Evolutionary conservation across 805 yeast genomes (phyloP).

Genomic region (Lachancea meyersii): DNA sequence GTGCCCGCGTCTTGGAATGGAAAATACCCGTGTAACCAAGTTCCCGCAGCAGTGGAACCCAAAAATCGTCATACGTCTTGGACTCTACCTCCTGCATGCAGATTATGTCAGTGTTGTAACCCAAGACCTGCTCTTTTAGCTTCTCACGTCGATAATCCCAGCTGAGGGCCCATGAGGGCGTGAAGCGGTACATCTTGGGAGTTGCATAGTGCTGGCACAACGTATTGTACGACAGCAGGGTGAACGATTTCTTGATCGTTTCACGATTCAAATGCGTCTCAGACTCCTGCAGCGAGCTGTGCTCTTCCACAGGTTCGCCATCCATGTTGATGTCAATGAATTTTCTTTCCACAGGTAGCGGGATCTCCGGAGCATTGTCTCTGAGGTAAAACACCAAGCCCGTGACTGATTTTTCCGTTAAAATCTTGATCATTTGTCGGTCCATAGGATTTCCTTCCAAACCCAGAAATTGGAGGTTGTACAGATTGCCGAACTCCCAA

Average conservation of each 20-base stretch:
- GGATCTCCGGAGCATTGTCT: constrained; percentile 68
- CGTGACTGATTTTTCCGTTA: constrained; percentile 78
- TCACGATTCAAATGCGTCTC: constrained; percentile 20
- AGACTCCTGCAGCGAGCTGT: constrained; percentile 29
- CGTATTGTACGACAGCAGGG: constrained; percentile 82
- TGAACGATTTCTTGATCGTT: constrained; percentile 43
- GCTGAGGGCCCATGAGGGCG: constrained; percentile 94
- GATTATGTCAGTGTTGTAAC: constrained; percentile 63
- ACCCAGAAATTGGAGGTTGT: constrained; percentile 81
- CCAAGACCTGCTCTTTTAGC: constrained; percentile 64
- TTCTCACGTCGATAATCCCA: constrained; percentile 86
- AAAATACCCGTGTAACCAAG: constrained; percentile 77
- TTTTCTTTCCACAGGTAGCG: constrained; percentile 66
- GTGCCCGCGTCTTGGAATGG: constrained; percentile 85
- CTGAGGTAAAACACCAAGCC: constrained; percentile 75
- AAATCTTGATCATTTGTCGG: constrained; percentile 51
- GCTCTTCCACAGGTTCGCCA: constrained; percentile 46
- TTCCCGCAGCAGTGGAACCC: constrained; percentile 68
- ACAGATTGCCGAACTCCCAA: constrained; percentile 75
- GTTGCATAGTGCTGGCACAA: constrained; percentile 96
- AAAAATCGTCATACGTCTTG: constrained; percentile 74
- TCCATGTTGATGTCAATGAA: constrained; percentile 79
- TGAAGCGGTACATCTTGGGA: constrained; percentile 81
- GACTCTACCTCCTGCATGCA: constrained; percentile 97
- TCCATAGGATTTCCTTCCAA: constrained; percentile 89